A percentile compares a stretch with the other conserved stretches of the same genome.
These are phyloP conservation scores for Leucocoprinus birnbaumii DNA, from an alignment of 768 basidiomycete genomes.

Conservation along the genomic window DNA sequence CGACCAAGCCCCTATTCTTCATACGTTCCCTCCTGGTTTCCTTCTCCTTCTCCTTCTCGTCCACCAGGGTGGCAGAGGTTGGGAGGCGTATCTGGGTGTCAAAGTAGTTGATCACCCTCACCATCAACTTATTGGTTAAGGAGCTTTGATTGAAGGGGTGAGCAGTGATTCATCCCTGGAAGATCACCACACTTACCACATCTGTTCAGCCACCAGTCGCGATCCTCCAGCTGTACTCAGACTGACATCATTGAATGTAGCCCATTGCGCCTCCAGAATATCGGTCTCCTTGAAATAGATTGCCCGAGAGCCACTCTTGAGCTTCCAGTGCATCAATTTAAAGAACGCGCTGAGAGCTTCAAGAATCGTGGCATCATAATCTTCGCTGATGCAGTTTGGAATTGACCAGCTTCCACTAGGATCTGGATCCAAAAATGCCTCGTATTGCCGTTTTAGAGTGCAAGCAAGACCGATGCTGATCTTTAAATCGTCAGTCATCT, in stretches of 20 bases:
- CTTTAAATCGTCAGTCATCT: conserved; percentile 91
- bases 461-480: conserved; percentile 90
- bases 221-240: conserved; percentile 86
- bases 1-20: conserved; percentile 9
- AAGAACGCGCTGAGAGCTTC: conserved; percentile 90
- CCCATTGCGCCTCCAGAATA: conserved; percentile 95
- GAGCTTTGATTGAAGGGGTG: conserved; percentile 47
- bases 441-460: conserved; percentile 92
- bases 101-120: conserved; percentile 91
- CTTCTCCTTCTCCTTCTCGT: conserved; percentile 16
- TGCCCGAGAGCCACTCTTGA: conserved; percentile 88
- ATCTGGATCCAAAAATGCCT: conserved; percentile 87
- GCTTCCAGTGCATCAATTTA: conserved; percentile 91
- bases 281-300: conserved; percentile 98
- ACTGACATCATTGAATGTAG: conserved; percentile 90
- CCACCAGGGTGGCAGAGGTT: conserved; percentile 33
- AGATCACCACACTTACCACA: conserved; percentile 61
- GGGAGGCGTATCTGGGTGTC: conserved; percentile 89
- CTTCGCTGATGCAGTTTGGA: conserved; percentile 83
- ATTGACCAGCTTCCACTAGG: conserved; percentile 85
- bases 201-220: conserved; percentile 88
- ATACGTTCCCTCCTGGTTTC: conserved; percentile 11
- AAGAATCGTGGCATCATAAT: conserved; percentile 87
- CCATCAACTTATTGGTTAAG: conserved; percentile 88
- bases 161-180: background rate